These are phyloP conservation scores for Tylopilus subfusipes DNA, from an alignment of 768 basidiomycete genomes.

Conservation along the genomic window DNA sequence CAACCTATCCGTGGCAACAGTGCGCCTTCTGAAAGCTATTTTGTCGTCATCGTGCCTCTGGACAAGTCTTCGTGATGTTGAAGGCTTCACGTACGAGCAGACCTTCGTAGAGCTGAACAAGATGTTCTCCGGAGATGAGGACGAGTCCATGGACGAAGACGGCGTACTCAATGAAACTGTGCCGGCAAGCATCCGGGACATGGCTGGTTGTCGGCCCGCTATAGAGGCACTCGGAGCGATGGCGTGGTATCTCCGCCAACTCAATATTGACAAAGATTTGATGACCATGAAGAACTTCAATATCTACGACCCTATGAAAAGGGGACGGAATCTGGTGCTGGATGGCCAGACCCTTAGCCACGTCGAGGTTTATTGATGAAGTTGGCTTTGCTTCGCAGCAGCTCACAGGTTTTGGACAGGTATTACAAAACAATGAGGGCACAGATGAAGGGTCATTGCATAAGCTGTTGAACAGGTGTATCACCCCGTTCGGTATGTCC, in stretches of 20 bases:
- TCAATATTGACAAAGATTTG: slow-evolving; percentile 96
- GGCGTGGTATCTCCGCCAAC: slow-evolving; percentile 90
- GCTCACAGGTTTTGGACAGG: slow-evolving; percentile 38
- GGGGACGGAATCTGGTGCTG: slow-evolving; percentile 78
- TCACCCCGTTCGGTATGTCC: slow-evolving; percentile 81
- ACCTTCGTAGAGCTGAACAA: slow-evolving; percentile 65
- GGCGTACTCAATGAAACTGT: slow-evolving; percentile 34
- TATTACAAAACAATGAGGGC: slow-evolving; percentile 90
- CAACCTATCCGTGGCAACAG: slow-evolving; percentile 79
- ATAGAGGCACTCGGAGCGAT: slow-evolving; percentile 88
- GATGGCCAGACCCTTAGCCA: slow-evolving; percentile 96
- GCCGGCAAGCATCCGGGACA: slow-evolving; percentile 72
- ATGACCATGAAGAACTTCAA: slow-evolving; percentile 97
- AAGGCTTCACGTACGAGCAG: slow-evolving; percentile 75
- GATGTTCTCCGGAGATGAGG: slow-evolving; percentile 53
- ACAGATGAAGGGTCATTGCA: slow-evolving; percentile 87
- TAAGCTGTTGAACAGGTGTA: slow-evolving; percentile 75
- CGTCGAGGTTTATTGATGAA: slow-evolving; percentile 62
- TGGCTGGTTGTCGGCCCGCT: slow-evolving; percentile 62
- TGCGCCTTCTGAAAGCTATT: slow-evolving; percentile 74
- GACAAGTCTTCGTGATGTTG: slow-evolving; percentile 79
- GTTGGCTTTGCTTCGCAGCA: background rate
- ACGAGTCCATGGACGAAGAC: slow-evolving; percentile 48
- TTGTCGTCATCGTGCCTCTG: slow-evolving; percentile 81
- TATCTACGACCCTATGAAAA: slow-evolving; percentile 91